A percentile compares a stretch with the other conserved stretches of the same genome.
phyloP scores from a whole-genome alignment of 1,139 yeast genomes.

The Blastobotrys ciferrii region DNA sequence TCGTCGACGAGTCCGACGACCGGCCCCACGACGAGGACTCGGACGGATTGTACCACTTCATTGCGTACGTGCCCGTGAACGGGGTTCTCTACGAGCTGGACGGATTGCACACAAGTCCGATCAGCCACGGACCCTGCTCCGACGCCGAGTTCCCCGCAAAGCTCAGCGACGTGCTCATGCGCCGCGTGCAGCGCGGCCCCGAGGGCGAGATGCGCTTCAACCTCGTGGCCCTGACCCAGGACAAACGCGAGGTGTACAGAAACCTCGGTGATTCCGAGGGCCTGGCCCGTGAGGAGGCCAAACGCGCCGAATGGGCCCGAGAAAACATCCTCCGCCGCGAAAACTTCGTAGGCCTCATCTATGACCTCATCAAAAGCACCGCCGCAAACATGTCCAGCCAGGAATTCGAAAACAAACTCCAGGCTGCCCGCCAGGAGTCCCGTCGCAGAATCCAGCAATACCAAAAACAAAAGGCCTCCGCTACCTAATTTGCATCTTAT shows the following conservation, averaged over 20 bases:
- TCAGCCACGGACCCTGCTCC: conserved; percentile 49
- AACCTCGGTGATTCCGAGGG: conserved; percentile 44
- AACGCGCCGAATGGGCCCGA: conserved; percentile 41
- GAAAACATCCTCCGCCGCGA: conserved; percentile 51
- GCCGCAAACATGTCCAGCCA: conserved; percentile 40
- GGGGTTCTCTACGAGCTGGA: conserved; percentile 63
- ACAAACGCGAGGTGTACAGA: conserved; percentile 45
- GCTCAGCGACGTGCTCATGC: conserved; percentile 40
- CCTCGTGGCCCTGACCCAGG: conserved; percentile 54
- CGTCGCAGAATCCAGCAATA: conserved; percentile 10
- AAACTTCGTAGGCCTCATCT: conserved; percentile 54
- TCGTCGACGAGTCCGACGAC: conserved; percentile 46
- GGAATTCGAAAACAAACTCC: conserved; percentile 47
- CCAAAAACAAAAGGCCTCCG: background rate
- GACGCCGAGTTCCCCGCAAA: conserved; percentile 45
- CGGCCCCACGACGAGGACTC: conserved; percentile 37
- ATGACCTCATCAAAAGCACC: conserved; percentile 47
- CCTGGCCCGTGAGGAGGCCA: conserved; percentile 35
- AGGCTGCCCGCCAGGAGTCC: conserved; percentile 32
- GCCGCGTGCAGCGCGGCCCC: conserved; percentile 49
- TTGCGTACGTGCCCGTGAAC: conserved; percentile 51
- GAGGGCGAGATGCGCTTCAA: conserved; percentile 56
- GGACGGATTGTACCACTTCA: conserved; percentile 62
- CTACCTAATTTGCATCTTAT: too few species aligned
- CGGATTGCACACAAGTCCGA: conserved; percentile 61